Percentiles rank a stretch among this genome's conserved stretches.
These are phyloP conservation scores for Orbilia oligospora DNA, from an alignment of 2,329 filamentous ascomycete species.

Conservation along the genomic window DNA sequence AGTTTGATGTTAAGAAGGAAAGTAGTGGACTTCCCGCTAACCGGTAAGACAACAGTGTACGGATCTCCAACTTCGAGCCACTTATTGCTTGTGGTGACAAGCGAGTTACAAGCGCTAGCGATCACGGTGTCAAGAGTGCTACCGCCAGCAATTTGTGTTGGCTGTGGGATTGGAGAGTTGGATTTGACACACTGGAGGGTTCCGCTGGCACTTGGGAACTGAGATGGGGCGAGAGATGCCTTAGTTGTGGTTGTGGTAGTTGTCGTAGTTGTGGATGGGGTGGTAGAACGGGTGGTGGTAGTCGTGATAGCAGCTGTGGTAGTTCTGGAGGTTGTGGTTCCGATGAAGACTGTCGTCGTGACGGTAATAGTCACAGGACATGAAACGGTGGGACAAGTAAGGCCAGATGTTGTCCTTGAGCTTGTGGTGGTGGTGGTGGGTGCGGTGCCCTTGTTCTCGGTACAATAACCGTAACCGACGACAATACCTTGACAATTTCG, in stretches of 20 bases:
- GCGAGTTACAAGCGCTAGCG: constrained; percentile 12
- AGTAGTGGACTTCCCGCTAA: constrained; percentile 29
- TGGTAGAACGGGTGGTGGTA: constrained; percentile 3
- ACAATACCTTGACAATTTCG: constrained; percentile 32
- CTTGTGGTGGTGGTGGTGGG: constrained; percentile 1
- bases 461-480: constrained; percentile 38
- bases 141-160: constrained; percentile 28
- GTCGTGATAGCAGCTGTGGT: neutral
- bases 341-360: constrained; percentile 14
- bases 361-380: constrained; percentile 25
- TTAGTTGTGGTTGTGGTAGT: constrained; percentile 27
- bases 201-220: constrained; percentile 41
- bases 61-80: constrained; percentile 43
- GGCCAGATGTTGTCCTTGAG: constrained; percentile 10
- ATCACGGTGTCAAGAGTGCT: constrained; percentile 36
- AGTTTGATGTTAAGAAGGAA: constrained; percentile 49
- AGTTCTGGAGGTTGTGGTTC: constrained; percentile 18
- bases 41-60: constrained; percentile 35
- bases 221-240: constrained; percentile 25
- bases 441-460: constrained; percentile 17
- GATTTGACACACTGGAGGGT: constrained; percentile 31
- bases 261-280: neutral
- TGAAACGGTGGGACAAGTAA: constrained; percentile 11
- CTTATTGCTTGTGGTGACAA: constrained; percentile 24
- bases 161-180: constrained; percentile 39